Evolutionary conservation across 1,284 basidiomycete species (phyloP).

Genomic region (Apiotrichum sp.): DNA sequence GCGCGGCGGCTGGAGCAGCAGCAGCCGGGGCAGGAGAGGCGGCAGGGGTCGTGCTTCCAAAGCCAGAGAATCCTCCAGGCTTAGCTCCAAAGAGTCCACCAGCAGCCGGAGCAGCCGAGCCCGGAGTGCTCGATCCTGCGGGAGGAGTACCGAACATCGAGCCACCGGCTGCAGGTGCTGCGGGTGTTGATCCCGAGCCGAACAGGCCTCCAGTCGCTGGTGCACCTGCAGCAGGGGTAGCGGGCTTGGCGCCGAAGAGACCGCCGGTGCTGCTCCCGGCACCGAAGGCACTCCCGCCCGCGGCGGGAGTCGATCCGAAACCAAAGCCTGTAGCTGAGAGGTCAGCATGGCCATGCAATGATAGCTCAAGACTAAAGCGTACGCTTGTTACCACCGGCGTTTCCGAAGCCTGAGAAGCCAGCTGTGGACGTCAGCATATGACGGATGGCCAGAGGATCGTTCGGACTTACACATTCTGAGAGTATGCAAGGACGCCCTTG

Average conservation of each 20-base stretch:
- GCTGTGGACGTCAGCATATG: slow-evolving; percentile 8
- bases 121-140: not conserved
- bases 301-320: too few species aligned
- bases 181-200: not conserved
- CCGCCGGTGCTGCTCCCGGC: too few species aligned
- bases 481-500: too few species aligned
- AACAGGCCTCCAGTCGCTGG: too few species aligned
- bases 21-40: slow-evolving; percentile 10
- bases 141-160: not conserved
- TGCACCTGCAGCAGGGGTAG: not conserved
- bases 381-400: slow-evolving; percentile 17
- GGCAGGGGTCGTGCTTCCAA: slow-evolving; percentile 12
- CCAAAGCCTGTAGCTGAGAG: too few species aligned
- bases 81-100: slow-evolving; percentile 14
- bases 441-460: too few species aligned
- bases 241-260: too few species aligned
- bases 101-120: slow-evolving; percentile 1
- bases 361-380: not conserved
- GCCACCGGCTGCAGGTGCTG: not conserved
- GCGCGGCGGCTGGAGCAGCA: not conserved
- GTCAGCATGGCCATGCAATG: too few species aligned
- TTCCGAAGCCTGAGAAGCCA: slow-evolving; percentile 36
- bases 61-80: slow-evolving; percentile 21
- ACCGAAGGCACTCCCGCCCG: too few species aligned
- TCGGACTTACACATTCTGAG: slow-evolving; percentile 3